These are phyloP conservation scores for Stentor coeruleus DNA, from an alignment of 73 alveolate species.

Conservation along the genomic window DNA sequence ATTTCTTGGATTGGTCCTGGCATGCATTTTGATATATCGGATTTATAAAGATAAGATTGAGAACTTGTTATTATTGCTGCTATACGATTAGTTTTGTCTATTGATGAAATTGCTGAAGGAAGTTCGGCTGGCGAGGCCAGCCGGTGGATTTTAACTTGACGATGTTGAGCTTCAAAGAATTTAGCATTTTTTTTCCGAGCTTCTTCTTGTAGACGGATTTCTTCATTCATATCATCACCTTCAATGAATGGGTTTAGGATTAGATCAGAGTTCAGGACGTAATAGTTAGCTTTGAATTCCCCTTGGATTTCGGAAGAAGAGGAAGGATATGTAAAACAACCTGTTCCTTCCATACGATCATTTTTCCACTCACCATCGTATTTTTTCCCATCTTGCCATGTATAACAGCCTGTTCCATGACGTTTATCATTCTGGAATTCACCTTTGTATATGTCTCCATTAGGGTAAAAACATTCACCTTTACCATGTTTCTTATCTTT, in stretches of 20 bases:
- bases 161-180: not conserved
- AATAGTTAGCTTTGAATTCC: constrained; percentile 2
- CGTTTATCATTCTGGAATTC: constrained; percentile 83
- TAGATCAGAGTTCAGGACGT: not conserved
- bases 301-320: not conserved
- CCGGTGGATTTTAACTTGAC: constrained; percentile 14
- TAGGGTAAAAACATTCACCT: constrained; percentile 84
- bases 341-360: constrained; percentile 24
- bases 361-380: constrained; percentile 25
- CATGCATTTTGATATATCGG: not conserved
- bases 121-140: not conserved
- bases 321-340: not conserved
- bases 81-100: not conserved
- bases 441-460: constrained; percentile 97
- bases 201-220: constrained; percentile 18
- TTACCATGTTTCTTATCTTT: constrained; percentile 93
- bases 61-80: not conserved
- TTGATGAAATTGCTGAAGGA: not conserved
- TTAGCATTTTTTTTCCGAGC: not conserved
- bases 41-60: not conserved
- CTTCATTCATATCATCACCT: not conserved
- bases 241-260: constrained; percentile 10
- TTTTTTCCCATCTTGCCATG: constrained; percentile 21
- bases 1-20: not conserved
- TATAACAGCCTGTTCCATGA: constrained; percentile 84